A percentile compares a stretch with the other conserved stretches of the same genome.
phyloP scores from a whole-genome alignment of 2,329 filamentous ascomycete genomes.

The Plectosphaerella plurivora region DNA sequence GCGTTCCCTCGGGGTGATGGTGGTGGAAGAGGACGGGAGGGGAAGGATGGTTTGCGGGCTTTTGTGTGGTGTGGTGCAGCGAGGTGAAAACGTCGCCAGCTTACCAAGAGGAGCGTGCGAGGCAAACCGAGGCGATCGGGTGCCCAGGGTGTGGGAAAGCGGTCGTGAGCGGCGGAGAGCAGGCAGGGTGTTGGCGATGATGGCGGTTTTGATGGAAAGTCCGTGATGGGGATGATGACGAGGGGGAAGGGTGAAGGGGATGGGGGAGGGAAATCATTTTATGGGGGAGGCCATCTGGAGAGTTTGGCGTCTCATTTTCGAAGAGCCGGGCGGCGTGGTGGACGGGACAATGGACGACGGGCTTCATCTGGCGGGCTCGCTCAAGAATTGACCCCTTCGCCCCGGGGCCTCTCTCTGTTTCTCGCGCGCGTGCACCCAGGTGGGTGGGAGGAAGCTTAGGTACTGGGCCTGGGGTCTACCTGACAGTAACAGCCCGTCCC shows the following conservation, averaged over 20 bases:
- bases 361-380: slow-evolving; percentile 14
- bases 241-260: slow-evolving; percentile 12
- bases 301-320: slow-evolving; percentile 30
- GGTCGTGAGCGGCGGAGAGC: not conserved
- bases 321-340: slow-evolving; percentile 11
- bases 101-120: slow-evolving; percentile 5
- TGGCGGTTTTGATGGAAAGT: not conserved
- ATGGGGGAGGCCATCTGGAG: slow-evolving; percentile 29
- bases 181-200: slow-evolving; percentile 7
- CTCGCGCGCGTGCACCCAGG: slow-evolving; percentile 9
- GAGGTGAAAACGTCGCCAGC: no score
- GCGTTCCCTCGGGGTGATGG: not conserved
- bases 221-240: slow-evolving; percentile 8
- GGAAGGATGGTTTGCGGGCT: not conserved
- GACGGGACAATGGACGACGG: slow-evolving; percentile 16
- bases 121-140: not conserved
- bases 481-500: not conserved
- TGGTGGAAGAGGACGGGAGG: not conserved
- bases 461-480: not conserved
- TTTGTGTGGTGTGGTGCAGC: not conserved
- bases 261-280: slow-evolving; percentile 19
- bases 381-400: slow-evolving; percentile 12
- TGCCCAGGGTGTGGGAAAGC: slow-evolving; percentile 4
- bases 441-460: slow-evolving; percentile 8
- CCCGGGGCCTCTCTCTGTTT: no score